Conservation (phyloP, 768 basidiomycete species). For the Auriscalpium microsporum region DNA sequence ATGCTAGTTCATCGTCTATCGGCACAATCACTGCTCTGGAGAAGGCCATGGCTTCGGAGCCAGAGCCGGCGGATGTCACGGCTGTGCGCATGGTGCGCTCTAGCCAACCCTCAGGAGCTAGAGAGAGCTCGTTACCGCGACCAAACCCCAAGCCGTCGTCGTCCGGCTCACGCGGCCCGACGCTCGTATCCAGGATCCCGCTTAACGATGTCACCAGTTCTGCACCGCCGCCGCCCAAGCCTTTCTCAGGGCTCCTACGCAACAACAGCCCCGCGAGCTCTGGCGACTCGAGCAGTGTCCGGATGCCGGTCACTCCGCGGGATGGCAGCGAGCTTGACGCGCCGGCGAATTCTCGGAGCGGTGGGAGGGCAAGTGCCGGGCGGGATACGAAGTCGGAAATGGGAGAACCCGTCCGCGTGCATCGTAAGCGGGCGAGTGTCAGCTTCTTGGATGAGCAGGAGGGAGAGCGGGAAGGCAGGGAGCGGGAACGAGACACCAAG, state of each 20-base stretch:
- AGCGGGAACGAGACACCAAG: slow-evolving; percentile 3
- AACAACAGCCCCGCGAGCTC: slow-evolving; percentile 77
- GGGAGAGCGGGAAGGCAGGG: slow-evolving; percentile 17
- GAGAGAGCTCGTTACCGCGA: neutral
- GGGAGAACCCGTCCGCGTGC: slow-evolving; percentile 23
- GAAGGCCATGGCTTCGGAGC: neutral
- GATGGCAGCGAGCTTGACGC: slow-evolving; percentile 61
- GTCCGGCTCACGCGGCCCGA: neutral
- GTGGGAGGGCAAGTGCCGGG: slow-evolving; percentile 12
- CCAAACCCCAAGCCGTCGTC: neutral
- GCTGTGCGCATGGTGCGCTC: neutral
- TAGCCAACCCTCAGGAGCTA: neutral
- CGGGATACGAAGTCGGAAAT: slow-evolving; percentile 4
- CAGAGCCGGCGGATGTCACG: neutral
- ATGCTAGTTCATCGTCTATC: slow-evolving; percentile 6
- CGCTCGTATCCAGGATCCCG: neutral
- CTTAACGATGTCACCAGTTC: neutral
- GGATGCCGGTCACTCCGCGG: slow-evolving; percentile 65
- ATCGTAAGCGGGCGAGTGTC: slow-evolving; percentile 54
- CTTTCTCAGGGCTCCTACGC: slow-evolving; percentile 41
- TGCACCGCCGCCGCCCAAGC: slow-evolving; percentile 31
- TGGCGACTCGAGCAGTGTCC: slow-evolving; percentile 75
- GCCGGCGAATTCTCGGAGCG: slow-evolving; percentile 12
- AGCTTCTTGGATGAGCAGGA: slow-evolving; percentile 52
- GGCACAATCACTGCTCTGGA: slow-evolving; percentile 4